phyloP scores from a whole-genome alignment of 1,284 basidiomycete genomes.

The Apiotrichum sp. region DNA sequence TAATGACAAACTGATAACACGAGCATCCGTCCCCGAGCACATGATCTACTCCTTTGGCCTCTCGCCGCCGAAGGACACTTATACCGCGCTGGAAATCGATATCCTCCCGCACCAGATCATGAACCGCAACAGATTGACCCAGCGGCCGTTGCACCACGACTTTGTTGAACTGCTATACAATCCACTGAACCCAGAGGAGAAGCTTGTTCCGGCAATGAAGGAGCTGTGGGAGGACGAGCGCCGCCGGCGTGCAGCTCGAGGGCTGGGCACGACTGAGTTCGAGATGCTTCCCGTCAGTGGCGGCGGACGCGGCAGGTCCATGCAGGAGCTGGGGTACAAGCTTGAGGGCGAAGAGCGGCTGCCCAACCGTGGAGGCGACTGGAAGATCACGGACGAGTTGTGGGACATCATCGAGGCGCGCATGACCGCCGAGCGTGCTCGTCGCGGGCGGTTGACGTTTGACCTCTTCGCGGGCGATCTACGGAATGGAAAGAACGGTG shows the following conservation, averaged over 20 bases:
- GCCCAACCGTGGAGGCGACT: conserved; percentile 43
- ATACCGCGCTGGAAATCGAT: conserved; percentile 75
- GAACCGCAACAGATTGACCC: conserved; percentile 64
- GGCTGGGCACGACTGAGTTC: conserved; percentile 41
- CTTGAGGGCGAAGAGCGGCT: conserved; percentile 20
- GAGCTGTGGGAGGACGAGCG: conserved; percentile 96
- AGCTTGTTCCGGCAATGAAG: conserved; percentile 77
- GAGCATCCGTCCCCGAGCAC: conserved; percentile 24
- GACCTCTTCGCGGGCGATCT: conserved; percentile 33
- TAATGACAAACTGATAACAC: conserved; percentile 15
- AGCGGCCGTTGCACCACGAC: conserved; percentile 69
- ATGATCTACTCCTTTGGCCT: conserved; percentile 36
- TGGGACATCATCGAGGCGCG: conserved; percentile 39
- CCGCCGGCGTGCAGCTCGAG: conserved; percentile 58
- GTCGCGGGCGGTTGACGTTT: conserved; percentile 30
- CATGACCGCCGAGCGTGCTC: conserved; percentile 47
- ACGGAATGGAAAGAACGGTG: conserved; percentile 27
- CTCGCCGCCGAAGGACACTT: conserved; percentile 62
- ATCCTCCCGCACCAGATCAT: conserved; percentile 73
- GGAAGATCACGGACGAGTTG: conserved; percentile 41
- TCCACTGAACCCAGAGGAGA: conserved; percentile 56
- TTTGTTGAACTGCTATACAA: conserved; percentile 57
- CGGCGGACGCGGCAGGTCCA: conserved; percentile 37
- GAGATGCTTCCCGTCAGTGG: conserved; percentile 43
- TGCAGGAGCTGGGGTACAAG: conserved; percentile 40